Evolutionary conservation across 306 rosid genomes (phyloP).

Genomic region (Rubus parviflorus): DNA sequence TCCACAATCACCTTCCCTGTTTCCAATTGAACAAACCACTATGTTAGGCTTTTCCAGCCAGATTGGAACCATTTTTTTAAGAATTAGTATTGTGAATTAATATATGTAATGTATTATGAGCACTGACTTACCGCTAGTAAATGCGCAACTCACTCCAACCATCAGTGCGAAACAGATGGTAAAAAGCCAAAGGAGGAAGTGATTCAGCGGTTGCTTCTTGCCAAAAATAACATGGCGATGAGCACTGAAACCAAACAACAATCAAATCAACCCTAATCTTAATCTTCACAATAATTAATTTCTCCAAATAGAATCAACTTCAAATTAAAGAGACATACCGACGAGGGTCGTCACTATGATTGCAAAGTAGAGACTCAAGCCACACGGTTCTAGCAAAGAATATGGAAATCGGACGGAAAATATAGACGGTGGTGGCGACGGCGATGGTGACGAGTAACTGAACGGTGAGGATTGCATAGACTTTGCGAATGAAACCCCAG

Average conservation of each 20-base stretch:
- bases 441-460: constrained; percentile 42
- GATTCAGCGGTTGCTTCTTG: constrained; percentile 50
- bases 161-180: constrained; percentile 43
- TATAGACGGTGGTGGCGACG: constrained; percentile 27
- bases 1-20: constrained; percentile 43
- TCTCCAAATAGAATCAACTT: no score
- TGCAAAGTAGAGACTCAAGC: constrained; percentile 15
- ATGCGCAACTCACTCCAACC: constrained; percentile 43
- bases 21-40: not conserved
- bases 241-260: constrained; percentile 28
- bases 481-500: constrained; percentile 61
- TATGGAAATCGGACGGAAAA: constrained; percentile 16
- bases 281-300: not conserved
- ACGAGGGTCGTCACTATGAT: constrained; percentile 27
- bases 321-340: not conserved
- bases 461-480: constrained; percentile 37
- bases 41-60: not conserved
- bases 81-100: no score
- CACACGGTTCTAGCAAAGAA: constrained; percentile 12
- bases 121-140: constrained; percentile 32
- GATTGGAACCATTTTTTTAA: no score
- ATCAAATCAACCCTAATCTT: not conserved
- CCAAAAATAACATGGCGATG: constrained; percentile 37
- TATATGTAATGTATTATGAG: not conserved
- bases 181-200: constrained; percentile 40